Evolutionary conservation across 768 basidiomycete genomes (phyloP).

Genomic region (Russula dissimulans): DNA sequence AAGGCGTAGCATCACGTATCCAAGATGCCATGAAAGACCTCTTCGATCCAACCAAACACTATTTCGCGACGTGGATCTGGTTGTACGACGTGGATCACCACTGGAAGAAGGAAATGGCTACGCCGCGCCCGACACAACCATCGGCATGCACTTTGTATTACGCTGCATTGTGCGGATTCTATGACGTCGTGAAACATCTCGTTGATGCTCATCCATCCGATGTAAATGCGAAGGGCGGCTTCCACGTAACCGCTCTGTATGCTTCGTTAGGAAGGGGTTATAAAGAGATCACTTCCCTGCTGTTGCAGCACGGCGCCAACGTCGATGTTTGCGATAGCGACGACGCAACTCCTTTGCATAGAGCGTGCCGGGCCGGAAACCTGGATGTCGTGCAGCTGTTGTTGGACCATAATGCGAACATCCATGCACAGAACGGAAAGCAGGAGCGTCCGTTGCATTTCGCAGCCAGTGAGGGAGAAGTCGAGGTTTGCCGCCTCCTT

Average conservation of each 20-base stretch:
- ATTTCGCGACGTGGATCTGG: slow-evolving; percentile 2
- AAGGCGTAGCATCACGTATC: background rate
- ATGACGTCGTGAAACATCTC: background rate
- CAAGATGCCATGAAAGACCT: background rate
- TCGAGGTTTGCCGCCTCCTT: background rate
- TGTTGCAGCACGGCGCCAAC: background rate
- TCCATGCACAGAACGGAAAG: background rate
- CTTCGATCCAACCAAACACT: background rate
- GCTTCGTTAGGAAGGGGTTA: background rate
- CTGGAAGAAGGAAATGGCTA: background rate
- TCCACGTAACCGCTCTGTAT: background rate
- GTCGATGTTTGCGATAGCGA: background rate
- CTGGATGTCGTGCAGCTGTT: background rate
- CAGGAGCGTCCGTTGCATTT: background rate
- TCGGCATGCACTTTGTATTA: background rate
- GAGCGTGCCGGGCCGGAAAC: background rate
- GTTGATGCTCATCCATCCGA: background rate
- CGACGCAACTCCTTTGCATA: background rate
- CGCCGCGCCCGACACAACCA: background rate
- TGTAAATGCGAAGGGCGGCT: background rate
- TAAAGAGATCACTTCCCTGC: background rate
- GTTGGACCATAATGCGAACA: background rate
- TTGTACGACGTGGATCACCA: background rate
- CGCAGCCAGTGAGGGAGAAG: background rate
- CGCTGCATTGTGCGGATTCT: background rate